Evolutionary conservation across 306 rosid species (phyloP).

Genomic region (Vigna mungo): DNA sequence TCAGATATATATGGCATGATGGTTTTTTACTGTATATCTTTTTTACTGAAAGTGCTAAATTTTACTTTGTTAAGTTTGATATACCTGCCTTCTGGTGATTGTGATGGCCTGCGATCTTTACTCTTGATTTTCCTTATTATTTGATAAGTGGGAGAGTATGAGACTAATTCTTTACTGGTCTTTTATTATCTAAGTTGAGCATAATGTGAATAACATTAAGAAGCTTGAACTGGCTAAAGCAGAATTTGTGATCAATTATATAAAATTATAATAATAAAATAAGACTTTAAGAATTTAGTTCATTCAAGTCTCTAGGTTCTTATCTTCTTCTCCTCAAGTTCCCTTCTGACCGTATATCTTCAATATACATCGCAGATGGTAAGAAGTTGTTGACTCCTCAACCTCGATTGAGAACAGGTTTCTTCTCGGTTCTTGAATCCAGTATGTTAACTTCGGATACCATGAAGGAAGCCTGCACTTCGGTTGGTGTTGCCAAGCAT

Average conservation of each 20-base stretch:
- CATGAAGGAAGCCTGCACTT: constrained; percentile 76
- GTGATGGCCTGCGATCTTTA: neutral
- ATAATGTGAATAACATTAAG: neutral
- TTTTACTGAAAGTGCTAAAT: neutral
- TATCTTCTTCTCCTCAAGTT: neutral
- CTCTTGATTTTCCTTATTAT: constrained; percentile 9
- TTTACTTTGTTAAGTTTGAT: neutral
- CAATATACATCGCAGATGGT: constrained; percentile 56
- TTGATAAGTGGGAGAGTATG: neutral
- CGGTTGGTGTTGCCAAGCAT: constrained; percentile 85
- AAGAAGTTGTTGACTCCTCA: constrained; percentile 91
- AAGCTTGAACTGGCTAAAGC: constrained; percentile 4
- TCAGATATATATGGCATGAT: neutral
- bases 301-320: constrained; percentile 1
- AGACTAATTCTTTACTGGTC: neutral
- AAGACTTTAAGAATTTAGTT: neutral
- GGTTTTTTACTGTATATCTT: neutral
- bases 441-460: constrained; percentile 53
- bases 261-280: neutral
- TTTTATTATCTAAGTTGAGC: neutral
- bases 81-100: constrained; percentile 10
- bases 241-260: constrained; percentile 4
- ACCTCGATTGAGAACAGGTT: constrained; percentile 90
- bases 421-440: constrained; percentile 78
- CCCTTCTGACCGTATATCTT: neutral